These are phyloP conservation scores for Epichloe baconii DNA, from an alignment of 2,329 filamentous ascomycete species.

Conservation along the genomic window DNA sequence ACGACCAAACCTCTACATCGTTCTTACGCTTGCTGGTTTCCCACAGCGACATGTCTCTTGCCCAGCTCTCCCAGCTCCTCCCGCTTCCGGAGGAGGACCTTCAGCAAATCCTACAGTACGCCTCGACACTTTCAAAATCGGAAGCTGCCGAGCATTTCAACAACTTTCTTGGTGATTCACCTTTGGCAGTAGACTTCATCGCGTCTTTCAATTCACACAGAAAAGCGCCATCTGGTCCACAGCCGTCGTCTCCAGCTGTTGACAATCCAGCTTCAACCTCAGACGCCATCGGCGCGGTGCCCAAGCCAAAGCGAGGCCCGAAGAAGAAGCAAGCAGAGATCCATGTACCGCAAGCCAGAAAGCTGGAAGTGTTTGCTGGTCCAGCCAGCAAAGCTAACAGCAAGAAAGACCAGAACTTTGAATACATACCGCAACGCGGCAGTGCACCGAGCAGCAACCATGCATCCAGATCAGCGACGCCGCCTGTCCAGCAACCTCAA, in stretches of 20 bases:
- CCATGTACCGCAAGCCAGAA: slow-evolving; percentile 50
- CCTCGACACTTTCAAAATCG: slow-evolving; percentile 59
- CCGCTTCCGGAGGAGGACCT: slow-evolving; percentile 77
- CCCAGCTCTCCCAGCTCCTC: slow-evolving; percentile 66
- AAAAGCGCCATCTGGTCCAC: slow-evolving; percentile 22
- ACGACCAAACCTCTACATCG: not conserved
- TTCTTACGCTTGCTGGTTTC: not conserved
- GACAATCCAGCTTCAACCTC: slow-evolving; percentile 1
- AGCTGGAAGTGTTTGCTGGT: slow-evolving; percentile 46
- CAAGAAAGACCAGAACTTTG: slow-evolving; percentile 56
- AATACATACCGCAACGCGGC: slow-evolving; percentile 52
- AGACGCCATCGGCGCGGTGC: slow-evolving; percentile 27
- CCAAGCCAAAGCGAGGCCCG: slow-evolving; percentile 32
- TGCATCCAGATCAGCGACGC: slow-evolving; percentile 24
- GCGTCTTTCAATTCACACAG: slow-evolving; percentile 65
- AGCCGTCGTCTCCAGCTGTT: slow-evolving; percentile 5
- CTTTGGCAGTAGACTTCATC: slow-evolving; percentile 63
- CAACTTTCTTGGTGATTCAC: slow-evolving; percentile 76
- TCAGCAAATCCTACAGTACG: slow-evolving; percentile 73
- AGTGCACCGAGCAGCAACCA: slow-evolving; percentile 26
- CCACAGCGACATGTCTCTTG: slow-evolving; percentile 33
- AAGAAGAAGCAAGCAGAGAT: slow-evolving; percentile 48
- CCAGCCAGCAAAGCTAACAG: slow-evolving; percentile 58
- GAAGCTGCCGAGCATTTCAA: slow-evolving; percentile 75
- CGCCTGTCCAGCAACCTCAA: slow-evolving; percentile 20